Evolutionary conservation across 805 yeast species (phyloP), one percentile per base, ranked within the genome.

Genomic region (Kazachstania viticola): DNA sequence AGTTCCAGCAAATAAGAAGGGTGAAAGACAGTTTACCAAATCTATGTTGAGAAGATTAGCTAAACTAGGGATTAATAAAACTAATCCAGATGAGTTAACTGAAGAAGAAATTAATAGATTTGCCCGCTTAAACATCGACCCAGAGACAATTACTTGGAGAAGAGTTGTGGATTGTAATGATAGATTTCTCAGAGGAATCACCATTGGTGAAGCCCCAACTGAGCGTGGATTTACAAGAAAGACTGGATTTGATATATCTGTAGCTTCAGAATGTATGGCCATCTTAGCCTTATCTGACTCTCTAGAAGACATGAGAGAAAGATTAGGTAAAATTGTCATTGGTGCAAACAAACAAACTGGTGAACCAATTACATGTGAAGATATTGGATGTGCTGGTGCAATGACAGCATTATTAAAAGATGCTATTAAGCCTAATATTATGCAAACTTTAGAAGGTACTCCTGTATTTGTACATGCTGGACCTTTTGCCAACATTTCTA

Each of bases 401-500:
- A 69, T 80, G 55, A 75, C 88, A 37, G 91, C 88, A 3, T 61
- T 80, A 45, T 64, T 80, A 49, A 79, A 78, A 56, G 93, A 80
- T 55, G 84, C 88, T 13, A 71, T 80, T 44, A 80, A 80, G 54
- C 93, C 93, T 41, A 80, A 80, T 49, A 64, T 80, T 53, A 80
- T 80, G 93, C 93, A 80, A 64, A 78, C 91, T 22, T 67, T 80
- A 51, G 93, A 80, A 61, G 91, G 91, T 44, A 79, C 91, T 16
- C 93, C 93, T 17, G 93, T 80, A 14, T 71, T 80, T 47, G 83
- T 80, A 30, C 93, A 80, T 54, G 91, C 91, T 30, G 93, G 93
- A 41, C 93, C 93, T 38, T 80, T 80, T 52, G 93, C 93, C 49
- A 80, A 80, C 56, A 80, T 80, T 42, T 79, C 91, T 24, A 80